phyloP scores from a whole-genome alignment of 164 flowering plant species.

The Macadamia tetraphylla region DNA sequence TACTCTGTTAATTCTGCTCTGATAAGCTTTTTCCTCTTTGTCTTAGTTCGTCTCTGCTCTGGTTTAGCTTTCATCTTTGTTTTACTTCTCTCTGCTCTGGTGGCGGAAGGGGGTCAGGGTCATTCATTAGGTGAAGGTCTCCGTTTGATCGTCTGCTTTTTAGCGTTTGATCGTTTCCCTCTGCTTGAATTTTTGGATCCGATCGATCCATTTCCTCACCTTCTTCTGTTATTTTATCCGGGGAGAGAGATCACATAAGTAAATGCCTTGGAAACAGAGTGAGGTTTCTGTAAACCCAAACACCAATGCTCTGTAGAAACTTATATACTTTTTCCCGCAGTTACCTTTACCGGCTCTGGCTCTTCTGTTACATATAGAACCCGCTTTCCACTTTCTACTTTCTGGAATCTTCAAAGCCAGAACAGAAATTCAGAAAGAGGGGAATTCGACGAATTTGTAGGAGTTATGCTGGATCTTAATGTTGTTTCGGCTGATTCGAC shows the following conservation, averaged over 20 bases:
- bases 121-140: neutral
- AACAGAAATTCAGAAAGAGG: neutral
- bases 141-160: neutral
- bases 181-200: neutral
- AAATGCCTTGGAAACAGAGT: neutral
- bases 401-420: neutral
- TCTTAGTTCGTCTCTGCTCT: neutral
- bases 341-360: conserved; percentile 8
- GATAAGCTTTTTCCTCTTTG: no score
- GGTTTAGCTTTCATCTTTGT: neutral
- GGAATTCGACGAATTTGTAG: neutral
- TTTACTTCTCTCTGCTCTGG: neutral
- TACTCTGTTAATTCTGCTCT: no score
- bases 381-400: no score
- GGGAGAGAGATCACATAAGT: neutral
- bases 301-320: conserved; percentile 13
- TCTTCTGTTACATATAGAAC: conserved; percentile 8
- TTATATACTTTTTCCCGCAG: conserved; percentile 4
- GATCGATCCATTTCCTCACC: neutral
- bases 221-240: no score
- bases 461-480: conserved; percentile 43
- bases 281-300: neutral
- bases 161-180: neutral
- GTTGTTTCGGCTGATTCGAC: conserved; percentile 11
- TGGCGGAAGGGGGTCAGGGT: neutral